These are phyloP conservation scores for Sorghum bicolor DNA, from an alignment of 176 grass and related monocot species.

Conservation along the genomic window DNA sequence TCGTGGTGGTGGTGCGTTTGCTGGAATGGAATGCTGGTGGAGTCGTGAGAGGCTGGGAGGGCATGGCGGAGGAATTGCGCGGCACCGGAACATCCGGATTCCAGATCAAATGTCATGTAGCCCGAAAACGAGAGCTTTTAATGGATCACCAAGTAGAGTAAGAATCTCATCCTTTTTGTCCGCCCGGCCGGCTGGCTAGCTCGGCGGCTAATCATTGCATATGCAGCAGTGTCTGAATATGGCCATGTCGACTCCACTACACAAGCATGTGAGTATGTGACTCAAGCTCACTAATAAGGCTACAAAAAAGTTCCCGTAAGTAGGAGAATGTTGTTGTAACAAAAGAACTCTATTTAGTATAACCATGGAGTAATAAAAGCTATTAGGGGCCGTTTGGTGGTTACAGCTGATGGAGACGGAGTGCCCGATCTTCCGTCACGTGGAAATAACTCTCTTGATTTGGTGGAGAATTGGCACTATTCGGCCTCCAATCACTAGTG, in stretches of 20 bases:
- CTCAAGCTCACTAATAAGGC: not conserved
- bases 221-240: not conserved
- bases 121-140: conserved; percentile 21
- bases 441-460: not conserved
- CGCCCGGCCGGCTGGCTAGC: not conserved
- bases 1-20: not conserved
- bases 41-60: not conserved
- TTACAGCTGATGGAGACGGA: not conserved
- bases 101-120: conserved; percentile 26
- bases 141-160: conserved; percentile 10
- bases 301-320: not conserved
- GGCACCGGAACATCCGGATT: conserved; percentile 5
- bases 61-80: not conserved
- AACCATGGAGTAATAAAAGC: not conserved
- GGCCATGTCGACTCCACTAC: conserved; percentile 8
- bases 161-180: conserved; percentile 26
- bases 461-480: not conserved
- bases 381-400: not conserved
- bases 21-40: not conserved
- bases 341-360: no score
- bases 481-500: not conserved
- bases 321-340: no score
- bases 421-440: not conserved
- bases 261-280: conserved; percentile 1
- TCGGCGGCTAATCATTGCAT: not conserved